Evolutionary conservation across 352 stramenopile genomes (phyloP).

Genomic region (Globisporangium carolinianum): DNA sequence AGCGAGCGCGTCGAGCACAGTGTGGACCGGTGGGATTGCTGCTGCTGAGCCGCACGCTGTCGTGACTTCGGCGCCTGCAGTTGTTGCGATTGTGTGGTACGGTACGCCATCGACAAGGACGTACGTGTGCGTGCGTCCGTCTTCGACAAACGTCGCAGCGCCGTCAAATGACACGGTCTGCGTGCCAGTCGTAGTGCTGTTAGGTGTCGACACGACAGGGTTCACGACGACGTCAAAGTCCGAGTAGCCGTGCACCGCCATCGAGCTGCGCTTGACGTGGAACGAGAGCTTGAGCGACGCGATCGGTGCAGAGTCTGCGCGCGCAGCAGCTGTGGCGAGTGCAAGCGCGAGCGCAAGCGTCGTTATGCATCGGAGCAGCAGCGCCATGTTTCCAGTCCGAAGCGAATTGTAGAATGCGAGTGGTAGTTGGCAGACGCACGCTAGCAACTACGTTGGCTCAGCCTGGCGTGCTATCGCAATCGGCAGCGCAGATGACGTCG

Average conservation of each 20-base stretch:
- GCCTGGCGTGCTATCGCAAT: too few relatives aligned
- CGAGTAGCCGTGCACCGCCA: constrained; percentile 24
- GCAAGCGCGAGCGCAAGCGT: not conserved
- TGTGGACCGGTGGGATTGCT: too few relatives aligned
- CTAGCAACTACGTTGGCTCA: too few relatives aligned
- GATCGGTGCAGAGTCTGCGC: not conserved
- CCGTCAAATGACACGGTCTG: constrained; percentile 28
- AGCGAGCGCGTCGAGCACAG: too few relatives aligned
- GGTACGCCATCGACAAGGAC: too few relatives aligned
- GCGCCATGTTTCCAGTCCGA: not conserved
- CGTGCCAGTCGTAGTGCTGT: not conserved
- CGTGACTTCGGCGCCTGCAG: not conserved
- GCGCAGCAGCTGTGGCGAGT: not conserved
- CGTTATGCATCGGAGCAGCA: constrained; percentile 1
- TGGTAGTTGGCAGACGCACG: too few relatives aligned
- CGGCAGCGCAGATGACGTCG: too few relatives aligned
- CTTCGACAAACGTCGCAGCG: constrained; percentile 6
- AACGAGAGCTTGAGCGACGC: constrained; percentile 32
- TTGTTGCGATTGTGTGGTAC: not conserved
- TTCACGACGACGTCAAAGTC: constrained; percentile 32
- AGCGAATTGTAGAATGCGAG: not conserved
- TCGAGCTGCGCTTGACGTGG: constrained; percentile 27
- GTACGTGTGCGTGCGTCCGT: too few relatives aligned
- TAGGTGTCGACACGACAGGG: constrained; percentile 13
- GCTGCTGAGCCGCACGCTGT: too few relatives aligned